phyloP scores from a whole-genome alignment of 805 yeast species.

The Teunomyces cretensis region DNA sequence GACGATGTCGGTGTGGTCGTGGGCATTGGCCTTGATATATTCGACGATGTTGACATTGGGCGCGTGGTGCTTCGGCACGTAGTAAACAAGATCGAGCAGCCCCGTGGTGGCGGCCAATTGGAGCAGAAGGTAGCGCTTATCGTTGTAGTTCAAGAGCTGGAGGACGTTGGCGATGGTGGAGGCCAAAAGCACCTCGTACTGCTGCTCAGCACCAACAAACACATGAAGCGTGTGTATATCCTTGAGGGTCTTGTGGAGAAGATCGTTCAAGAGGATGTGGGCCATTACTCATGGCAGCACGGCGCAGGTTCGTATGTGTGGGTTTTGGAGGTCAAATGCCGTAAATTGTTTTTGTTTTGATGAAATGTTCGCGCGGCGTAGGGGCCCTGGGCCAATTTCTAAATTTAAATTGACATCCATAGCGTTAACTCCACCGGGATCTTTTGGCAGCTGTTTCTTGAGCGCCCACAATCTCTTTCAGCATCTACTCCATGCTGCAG shows the following conservation, averaged over 20 bases:
- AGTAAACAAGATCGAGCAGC: neutral
- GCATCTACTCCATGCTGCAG: neutral
- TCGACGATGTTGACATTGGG: conserved; percentile 4
- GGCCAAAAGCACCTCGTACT: conserved; percentile 15
- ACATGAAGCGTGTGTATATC: conserved; percentile 17
- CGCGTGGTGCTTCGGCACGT: neutral
- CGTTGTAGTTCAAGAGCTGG: conserved; percentile 16
- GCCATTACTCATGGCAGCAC: neutral
- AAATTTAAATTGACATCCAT: too few species aligned
- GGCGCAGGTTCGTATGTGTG: neutral
- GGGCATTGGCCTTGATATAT: neutral
- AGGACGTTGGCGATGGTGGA: conserved; percentile 14
- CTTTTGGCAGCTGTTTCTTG: neutral
- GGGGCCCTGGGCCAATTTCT: neutral
- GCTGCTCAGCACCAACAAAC: conserved; percentile 5
- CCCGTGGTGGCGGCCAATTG: neutral
- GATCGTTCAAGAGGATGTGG: conserved; percentile 11
- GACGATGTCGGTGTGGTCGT: neutral
- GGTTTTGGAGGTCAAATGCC: too few species aligned
- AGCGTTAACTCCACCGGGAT: neutral
- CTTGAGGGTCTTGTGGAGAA: conserved; percentile 18
- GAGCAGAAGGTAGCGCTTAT: conserved; percentile 12
- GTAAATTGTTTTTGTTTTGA: neutral
- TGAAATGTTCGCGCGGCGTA: too few species aligned
- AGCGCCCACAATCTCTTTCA: neutral